Base-by-base conservation (phyloP, 2,329 filamentous ascomycete species). In the Onygena corvina region DNA sequence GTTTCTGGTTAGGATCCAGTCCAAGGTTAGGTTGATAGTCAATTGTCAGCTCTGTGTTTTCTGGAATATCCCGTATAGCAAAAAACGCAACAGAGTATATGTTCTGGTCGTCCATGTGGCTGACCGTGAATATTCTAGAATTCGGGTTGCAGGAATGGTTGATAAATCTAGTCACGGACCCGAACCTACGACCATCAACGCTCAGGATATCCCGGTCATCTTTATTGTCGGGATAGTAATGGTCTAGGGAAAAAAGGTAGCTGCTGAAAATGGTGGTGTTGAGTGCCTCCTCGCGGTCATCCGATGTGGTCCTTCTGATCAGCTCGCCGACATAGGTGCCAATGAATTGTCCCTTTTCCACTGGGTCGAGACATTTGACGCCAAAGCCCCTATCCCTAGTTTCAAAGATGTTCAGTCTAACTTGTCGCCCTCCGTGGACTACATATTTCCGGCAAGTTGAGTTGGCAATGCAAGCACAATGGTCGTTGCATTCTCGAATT, bases 141-240 rank as follows among this genome's bases (percentile, higher is more conserved):
- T 73, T 74, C 0, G 70, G 70, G 16, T 67, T 65, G 58, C 70
- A 73, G 0, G 68, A 71, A 51, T 73, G 70, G 42, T 73, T 73
- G 54, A 72, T 71, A 50, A 72, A 73, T 0, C 70, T 63, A 3
- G 68, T 70, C 0, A 67, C 57, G 0, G 62, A 61, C 3, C 70
- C 70, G 38, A 68, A 67, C 21, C 64, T 66, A 35, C 63, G 61
- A 0, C 69, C 69, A 46, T 73, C 70, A 0, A 73, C 60, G 3
- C 71, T 63, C 46, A 68, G 70, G 11, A 61, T 58, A 3, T 16
- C 11, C 7, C n/a, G 50, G 2, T 60, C 54, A 3, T 62, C 58
- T 2, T 62, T 56, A 1, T 57, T 50, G 2, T 27, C 38, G 4
- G 1, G 5, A 42, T 25, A 42, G 30, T 65, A 60, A 49, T 63